Evolutionary conservation across 768 basidiomycete genomes (phyloP).

Genomic region (Phaffia tasmanica): DNA sequence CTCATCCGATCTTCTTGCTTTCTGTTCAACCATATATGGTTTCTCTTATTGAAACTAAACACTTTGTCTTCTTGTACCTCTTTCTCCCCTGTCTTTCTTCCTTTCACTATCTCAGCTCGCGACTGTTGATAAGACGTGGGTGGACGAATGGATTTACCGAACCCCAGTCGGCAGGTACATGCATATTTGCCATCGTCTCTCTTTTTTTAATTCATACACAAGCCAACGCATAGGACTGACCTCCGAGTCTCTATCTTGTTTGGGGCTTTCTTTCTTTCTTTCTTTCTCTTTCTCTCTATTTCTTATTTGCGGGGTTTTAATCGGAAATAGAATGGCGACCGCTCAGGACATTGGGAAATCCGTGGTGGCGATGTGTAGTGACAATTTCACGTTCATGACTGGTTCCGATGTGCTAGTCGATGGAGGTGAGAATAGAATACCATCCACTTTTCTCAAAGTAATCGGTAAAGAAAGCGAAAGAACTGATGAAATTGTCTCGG

Average conservation of each 20-base stretch:
- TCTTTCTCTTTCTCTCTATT: not conserved
- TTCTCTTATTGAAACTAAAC: too few relatives aligned
- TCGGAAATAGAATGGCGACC: slow-evolving; percentile 29
- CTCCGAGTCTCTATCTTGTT: not conserved
- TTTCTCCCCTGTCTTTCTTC: not conserved
- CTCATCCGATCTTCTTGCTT: too few relatives aligned
- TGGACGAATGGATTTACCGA: slow-evolving; percentile 31
- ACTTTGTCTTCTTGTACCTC: too few relatives aligned
- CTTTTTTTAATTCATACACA: not conserved
- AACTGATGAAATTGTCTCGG: too few relatives aligned
- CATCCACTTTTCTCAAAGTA: too few relatives aligned
- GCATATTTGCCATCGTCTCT: not conserved
- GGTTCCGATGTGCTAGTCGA: slow-evolving; percentile 36
- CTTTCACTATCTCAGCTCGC: not conserved
- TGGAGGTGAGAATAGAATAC: slow-evolving; percentile 31
- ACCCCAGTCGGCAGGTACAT: slow-evolving; percentile 31
- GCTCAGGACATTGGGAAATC: slow-evolving; percentile 34
- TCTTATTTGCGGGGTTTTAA: not conserved
- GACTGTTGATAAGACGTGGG: slow-evolving; percentile 25
- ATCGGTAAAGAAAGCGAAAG: too few relatives aligned
- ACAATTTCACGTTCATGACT: slow-evolving; percentile 34
- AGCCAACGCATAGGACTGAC: not conserved
- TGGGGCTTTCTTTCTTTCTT: not conserved
- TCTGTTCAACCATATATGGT: slow-evolving; percentile 25
- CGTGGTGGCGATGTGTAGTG: slow-evolving; percentile 31